phyloP scores from a whole-genome alignment of 2,329 filamentous ascomycete species.

The Pseudocercospora fijiensis region DNA sequence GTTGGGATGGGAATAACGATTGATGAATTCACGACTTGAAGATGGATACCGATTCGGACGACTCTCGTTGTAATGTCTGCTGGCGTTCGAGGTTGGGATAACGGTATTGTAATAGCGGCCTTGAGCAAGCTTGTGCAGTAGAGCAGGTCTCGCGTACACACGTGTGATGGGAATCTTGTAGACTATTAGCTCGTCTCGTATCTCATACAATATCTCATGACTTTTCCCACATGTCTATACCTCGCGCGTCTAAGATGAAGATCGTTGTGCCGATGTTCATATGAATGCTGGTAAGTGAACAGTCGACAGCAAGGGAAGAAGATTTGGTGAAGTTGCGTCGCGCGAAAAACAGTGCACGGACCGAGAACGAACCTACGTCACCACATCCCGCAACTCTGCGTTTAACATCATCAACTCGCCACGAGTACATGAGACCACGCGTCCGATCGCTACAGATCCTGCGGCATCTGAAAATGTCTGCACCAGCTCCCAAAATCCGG shows the following conservation, averaged over 20 bases:
- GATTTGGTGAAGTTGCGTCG: not conserved
- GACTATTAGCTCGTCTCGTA: not conserved
- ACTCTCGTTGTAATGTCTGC: not conserved
- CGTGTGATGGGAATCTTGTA: not conserved
- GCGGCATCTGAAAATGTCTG: conserved; percentile 27
- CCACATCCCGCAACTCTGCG: not conserved
- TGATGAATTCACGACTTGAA: not conserved
- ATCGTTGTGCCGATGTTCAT: not conserved
- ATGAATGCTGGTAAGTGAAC: not conserved
- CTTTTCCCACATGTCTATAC: not conserved
- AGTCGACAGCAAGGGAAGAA: no score
- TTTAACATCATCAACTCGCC: not conserved
- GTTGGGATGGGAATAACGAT: not conserved
- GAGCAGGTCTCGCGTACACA: conserved; percentile 1
- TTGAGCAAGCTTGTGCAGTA: no score
- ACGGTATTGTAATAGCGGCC: no score
- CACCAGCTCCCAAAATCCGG: conserved; percentile 47
- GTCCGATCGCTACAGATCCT: conserved; percentile 21
- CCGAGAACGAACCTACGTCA: not conserved
- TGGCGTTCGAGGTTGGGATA: not conserved
- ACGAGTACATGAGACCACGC: not conserved
- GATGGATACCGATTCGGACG: not conserved
- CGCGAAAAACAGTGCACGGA: not conserved
- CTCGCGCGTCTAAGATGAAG: no score
- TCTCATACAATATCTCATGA: not conserved